Base-by-base conservation (phyloP, 2,329 filamentous ascomycete genomes). In the Hymenoscyphus salicellus region DNA sequence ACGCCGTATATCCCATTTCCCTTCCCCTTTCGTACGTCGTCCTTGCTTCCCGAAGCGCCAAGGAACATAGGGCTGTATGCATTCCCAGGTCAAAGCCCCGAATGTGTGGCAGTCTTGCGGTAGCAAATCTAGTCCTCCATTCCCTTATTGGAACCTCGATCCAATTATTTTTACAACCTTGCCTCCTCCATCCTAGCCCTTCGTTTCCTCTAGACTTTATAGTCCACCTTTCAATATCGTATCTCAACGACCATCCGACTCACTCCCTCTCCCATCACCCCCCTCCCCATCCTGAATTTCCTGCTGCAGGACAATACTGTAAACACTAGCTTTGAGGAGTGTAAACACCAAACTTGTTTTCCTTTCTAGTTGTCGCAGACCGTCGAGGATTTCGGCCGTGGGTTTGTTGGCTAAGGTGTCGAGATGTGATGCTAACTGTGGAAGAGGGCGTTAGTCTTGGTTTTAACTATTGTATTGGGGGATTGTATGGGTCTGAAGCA, bases 271-370 rank as follows among this genome's bases (percentile, higher is more conserved):
- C 52, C 60, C 33, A 57, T 43, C 58, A 28, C 66, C 69, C 65
- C 36, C 66, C 74, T 71, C 28, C 55, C 70, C 76, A 28, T 74
- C 74, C 67, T 80, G 79, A 70, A 83, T 92, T 84, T 98, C 92
- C 84, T 98, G 94, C 84, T 99, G 94, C 81, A 99, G 78, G 67
- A 99, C 93, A 80, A 99, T 99, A 76, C 91, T 96, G 80, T 99
- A 99, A 69, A 99, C 95, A 78, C 94, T 98, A 20, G 95, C 94
- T 82, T 99, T 99, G 75, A 99, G 84, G 75, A 98, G 79, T 68
- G 95, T 99, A 78, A 96, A 98, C 26, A 97, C 94, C 62, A 97
- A 82, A 71, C 92, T 93, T 55, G 94, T 97, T 82, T 98, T 97
- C 72, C 95, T 84, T 82, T 99, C 95, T 62, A 99, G 82, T 55